phyloP scores from a whole-genome alignment of 2,329 filamentous ascomycete genomes.

The Tolypocladium album region DNA sequence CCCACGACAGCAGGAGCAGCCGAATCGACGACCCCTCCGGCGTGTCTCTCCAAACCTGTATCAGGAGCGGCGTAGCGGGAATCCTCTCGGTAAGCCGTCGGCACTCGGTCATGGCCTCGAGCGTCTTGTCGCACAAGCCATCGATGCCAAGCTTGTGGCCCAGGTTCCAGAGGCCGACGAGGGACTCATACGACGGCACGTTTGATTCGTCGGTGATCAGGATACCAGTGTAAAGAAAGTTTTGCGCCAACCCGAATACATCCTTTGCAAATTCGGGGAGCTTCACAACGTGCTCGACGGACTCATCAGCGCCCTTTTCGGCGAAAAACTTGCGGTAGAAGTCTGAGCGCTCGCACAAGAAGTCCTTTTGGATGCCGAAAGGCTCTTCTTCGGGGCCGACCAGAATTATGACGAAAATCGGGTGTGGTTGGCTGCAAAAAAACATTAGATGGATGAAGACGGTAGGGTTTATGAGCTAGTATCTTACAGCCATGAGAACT shows the following conservation, averaged over 20 bases:
- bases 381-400: constrained; percentile 41
- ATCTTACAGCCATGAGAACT: constrained; percentile 28
- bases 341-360: constrained; percentile 40
- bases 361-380: constrained; percentile 49
- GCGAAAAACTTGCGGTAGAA: constrained; percentile 37
- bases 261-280: constrained; percentile 36
- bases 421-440: constrained; percentile 36
- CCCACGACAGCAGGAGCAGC: constrained; percentile 48
- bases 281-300: constrained; percentile 38
- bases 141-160: constrained; percentile 39
- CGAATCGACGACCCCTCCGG: constrained; percentile 50
- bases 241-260: constrained; percentile 44
- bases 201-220: constrained; percentile 30
- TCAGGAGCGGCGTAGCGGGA: constrained; percentile 46
- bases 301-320: constrained; percentile 19
- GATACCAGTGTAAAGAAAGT: constrained; percentile 41
- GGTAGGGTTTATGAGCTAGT: background rate
- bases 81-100: constrained; percentile 42
- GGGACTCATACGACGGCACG: constrained; percentile 40
- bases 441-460: constrained; percentile 1
- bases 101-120: constrained; percentile 47
- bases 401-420: constrained; percentile 43
- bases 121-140: constrained; percentile 43
- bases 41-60: constrained; percentile 52
- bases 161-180: constrained; percentile 47